Conservation (phyloP, 2,329 filamentous ascomycete species). For the Xylariaceae sp. region DNA sequence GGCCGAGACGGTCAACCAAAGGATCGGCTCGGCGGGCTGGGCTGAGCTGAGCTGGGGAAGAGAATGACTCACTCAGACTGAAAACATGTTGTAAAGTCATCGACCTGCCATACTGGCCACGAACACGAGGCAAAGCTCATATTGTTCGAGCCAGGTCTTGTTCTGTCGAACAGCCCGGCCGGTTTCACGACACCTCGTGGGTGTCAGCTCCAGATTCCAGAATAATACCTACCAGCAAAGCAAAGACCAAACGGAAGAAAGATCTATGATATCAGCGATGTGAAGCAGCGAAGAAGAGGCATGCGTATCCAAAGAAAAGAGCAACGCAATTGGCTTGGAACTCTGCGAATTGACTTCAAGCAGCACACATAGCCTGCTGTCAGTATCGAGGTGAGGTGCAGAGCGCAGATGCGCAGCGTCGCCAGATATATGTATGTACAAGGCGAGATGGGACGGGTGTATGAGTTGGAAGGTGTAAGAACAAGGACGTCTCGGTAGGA, state of each 20-base stretch:
- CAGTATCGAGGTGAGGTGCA: background rate
- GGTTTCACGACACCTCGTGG: conserved; percentile 11
- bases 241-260: conserved; percentile 9
- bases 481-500: background rate
- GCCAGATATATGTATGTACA: background rate
- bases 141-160: conserved; percentile 21
- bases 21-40: background rate
- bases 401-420: background rate
- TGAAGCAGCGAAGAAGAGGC: background rate
- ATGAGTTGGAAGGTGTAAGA: background rate
- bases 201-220: conserved; percentile 10
- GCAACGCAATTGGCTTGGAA: conserved; percentile 3
- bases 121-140: conserved; percentile 48
- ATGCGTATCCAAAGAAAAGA: background rate
- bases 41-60: background rate
- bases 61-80: conserved; percentile 56
- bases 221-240: background rate
- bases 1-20: background rate
- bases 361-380: background rate
- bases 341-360: background rate
- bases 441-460: background rate
- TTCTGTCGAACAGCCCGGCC: conserved; percentile 6
- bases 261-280: conserved; percentile 8
- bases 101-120: conserved; percentile 56
- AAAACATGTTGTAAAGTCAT: conserved; percentile 61